phyloP scores from a whole-genome alignment of 2,329 filamentous ascomycete species.

The Thermothelomyces thermophilus region DNA sequence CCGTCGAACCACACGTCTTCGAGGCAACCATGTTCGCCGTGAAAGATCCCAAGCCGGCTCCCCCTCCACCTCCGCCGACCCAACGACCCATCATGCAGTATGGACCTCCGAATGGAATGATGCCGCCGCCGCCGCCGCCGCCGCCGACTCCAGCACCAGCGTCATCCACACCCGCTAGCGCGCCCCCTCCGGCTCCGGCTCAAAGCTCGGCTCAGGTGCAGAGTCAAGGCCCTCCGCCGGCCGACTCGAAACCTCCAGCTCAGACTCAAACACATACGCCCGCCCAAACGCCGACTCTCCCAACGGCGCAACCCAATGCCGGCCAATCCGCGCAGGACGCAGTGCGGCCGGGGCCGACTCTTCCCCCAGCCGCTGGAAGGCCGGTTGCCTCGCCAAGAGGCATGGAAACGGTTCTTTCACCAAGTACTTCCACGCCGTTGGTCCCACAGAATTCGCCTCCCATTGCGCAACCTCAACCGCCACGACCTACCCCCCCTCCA shows the following conservation, averaged over 20 bases:
- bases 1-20: constrained; percentile 72
- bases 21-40: constrained; percentile 69
- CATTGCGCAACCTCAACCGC: constrained; percentile 7
- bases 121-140: constrained; percentile 53
- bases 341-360: constrained; percentile 3
- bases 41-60: constrained; percentile 53
- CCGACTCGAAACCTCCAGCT: constrained; percentile 18
- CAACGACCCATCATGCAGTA: constrained; percentile 58
- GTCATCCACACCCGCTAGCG: constrained; percentile 24
- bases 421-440: constrained; percentile 15
- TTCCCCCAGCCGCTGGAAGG: constrained; percentile 7
- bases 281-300: constrained; percentile 9
- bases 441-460: constrained; percentile 11
- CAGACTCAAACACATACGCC: constrained; percentile 9
- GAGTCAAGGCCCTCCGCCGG: constrained; percentile 9
- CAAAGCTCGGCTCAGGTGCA: constrained; percentile 8
- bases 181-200: constrained; percentile 17
- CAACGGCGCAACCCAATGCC: constrained; percentile 5
- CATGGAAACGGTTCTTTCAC: constrained; percentile 27
- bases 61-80: constrained; percentile 31
- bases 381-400: constrained; percentile 27
- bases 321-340: constrained; percentile 5
- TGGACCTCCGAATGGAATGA: constrained; percentile 55
- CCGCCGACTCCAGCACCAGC: constrained; percentile 37
- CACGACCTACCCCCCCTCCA: constrained; percentile 27